These are phyloP conservation scores for Malus fusca DNA, from an alignment of 306 rosid species.

Conservation along the genomic window DNA sequence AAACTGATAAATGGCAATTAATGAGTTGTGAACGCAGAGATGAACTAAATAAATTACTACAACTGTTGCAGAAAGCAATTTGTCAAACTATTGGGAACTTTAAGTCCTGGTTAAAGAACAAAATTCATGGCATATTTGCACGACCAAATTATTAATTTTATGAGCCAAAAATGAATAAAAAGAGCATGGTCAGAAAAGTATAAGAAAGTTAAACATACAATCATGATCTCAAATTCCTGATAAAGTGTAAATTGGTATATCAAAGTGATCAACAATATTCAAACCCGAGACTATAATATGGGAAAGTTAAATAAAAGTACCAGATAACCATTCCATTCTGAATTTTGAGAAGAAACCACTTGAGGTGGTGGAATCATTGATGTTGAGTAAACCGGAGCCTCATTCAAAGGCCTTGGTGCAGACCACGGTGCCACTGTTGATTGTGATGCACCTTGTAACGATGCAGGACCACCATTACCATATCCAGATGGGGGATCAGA, in stretches of 20 bases:
- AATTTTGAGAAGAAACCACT: constrained; percentile 45
- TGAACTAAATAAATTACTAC: not conserved
- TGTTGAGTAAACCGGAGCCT: constrained; percentile 55
- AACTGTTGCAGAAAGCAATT: not conserved
- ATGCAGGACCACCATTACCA: constrained; percentile 47
- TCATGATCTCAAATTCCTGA: not conserved
- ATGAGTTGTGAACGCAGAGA: not conserved
- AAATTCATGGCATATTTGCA: not conserved
- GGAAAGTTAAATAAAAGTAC: constrained; percentile 20
- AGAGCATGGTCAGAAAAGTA: not conserved
- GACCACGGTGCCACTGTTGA: constrained; percentile 56
- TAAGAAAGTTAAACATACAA: not conserved
- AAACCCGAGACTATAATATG: not conserved
- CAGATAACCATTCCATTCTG: constrained; percentile 88
- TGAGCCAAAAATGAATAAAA: not conserved
- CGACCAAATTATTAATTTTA: not conserved
- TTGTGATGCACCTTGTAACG: constrained; percentile 50
- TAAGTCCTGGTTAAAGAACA: not conserved
- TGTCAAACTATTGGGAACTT: not conserved
- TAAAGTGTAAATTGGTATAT: not conserved
- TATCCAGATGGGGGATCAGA: constrained; percentile 45
- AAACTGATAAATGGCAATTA: not conserved
- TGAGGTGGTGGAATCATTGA: constrained; percentile 52
- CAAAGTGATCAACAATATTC: not conserved
- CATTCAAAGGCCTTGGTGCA: constrained; percentile 55